Percentiles rank a stretch among this genome's conserved stretches.
phyloP scores from a whole-genome alignment of 768 basidiomycete genomes.

The Mycena pura region DNA sequence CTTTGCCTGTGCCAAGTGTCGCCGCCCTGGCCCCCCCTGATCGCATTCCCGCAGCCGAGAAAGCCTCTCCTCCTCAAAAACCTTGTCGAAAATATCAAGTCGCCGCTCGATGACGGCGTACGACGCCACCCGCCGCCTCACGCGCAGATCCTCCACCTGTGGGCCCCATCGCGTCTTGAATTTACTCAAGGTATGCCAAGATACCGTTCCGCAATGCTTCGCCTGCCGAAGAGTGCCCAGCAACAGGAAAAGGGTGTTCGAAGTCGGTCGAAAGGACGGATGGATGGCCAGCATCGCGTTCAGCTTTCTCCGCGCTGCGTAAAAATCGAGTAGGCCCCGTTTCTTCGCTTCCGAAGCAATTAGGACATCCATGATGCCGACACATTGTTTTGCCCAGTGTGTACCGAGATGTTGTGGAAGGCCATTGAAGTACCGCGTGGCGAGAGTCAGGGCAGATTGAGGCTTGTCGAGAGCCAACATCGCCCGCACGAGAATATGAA shows the following conservation, averaged over 20 bases:
- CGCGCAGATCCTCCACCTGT: conserved; percentile 59
- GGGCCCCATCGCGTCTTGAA: conserved; percentile 66
- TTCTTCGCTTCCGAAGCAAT: conserved; percentile 42
- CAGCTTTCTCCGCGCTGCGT: conserved; percentile 51
- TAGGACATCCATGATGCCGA: conserved; percentile 64
- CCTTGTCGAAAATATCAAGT: conserved; percentile 51
- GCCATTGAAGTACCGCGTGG: conserved; percentile 53
- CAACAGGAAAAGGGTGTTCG: conserved; percentile 65
- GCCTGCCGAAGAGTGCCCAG: conserved; percentile 57
- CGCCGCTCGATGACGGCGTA: conserved; percentile 73
- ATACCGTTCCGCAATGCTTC: conserved; percentile 61
- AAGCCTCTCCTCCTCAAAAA: conserved; percentile 29
- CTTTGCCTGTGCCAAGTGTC: background rate
- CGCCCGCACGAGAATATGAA: conserved; percentile 52
- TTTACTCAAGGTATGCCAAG: conserved; percentile 47
- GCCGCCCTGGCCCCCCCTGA: background rate
- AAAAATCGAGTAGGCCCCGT: conserved; percentile 51
- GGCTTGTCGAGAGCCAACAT: conserved; percentile 51
- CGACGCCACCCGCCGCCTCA: conserved; percentile 62
- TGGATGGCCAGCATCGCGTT: conserved; percentile 52
- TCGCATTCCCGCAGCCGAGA: conserved; percentile 4
- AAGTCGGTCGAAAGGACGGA: conserved; percentile 58
- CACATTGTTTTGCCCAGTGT: conserved; percentile 42
- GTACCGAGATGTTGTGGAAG: conserved; percentile 52
- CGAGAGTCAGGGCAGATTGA: conserved; percentile 50